These are phyloP conservation scores for Komagataella phaffii DNA, from an alignment of 805 yeast species.

Conservation along the genomic window DNA sequence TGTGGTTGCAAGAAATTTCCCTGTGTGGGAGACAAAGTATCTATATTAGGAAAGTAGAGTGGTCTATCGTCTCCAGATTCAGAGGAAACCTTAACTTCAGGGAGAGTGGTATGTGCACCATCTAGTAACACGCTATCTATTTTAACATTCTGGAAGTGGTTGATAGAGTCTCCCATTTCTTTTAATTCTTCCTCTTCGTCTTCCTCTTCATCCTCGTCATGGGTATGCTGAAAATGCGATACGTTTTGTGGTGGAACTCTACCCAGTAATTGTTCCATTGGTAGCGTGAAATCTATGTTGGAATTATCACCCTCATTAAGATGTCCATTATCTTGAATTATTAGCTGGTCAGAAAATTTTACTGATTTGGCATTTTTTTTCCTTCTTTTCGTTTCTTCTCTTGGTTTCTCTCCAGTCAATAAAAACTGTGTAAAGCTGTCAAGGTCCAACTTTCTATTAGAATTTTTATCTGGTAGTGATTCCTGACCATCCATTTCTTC, in stretches of 20 bases:
- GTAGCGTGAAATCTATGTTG: slow-evolving; percentile 44
- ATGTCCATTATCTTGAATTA: slow-evolving; percentile 22
- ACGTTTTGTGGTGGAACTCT: slow-evolving; percentile 20
- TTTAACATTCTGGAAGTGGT: slow-evolving; percentile 62
- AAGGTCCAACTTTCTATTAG: slow-evolving; percentile 42
- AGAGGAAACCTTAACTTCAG: slow-evolving; percentile 7
- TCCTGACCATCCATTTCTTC: slow-evolving; percentile 10
- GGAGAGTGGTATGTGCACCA: slow-evolving; percentile 52
- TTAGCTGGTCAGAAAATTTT: slow-evolving; percentile 58
- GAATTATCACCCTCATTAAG: slow-evolving; percentile 4
- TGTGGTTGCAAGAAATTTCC: slow-evolving; percentile 16
- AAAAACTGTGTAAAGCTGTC: slow-evolving; percentile 79
- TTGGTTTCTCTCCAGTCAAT: slow-evolving; percentile 68
- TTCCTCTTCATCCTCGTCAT: slow-evolving; percentile 22
- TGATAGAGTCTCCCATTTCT: slow-evolving; percentile 64
- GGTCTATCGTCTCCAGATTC: neutral
- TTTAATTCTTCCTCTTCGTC: slow-evolving; percentile 61
- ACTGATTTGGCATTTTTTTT: slow-evolving; percentile 43
- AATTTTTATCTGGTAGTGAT: slow-evolving; percentile 3
- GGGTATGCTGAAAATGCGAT: slow-evolving; percentile 6
- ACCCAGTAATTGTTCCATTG: slow-evolving; percentile 62
- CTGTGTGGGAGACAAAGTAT: neutral
- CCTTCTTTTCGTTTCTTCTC: slow-evolving; percentile 21
- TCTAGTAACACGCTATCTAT: slow-evolving; percentile 67
- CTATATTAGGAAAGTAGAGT: neutral